Conservation (phyloP, 1,139 yeast species). For the Geotrichum candidum region DNA sequence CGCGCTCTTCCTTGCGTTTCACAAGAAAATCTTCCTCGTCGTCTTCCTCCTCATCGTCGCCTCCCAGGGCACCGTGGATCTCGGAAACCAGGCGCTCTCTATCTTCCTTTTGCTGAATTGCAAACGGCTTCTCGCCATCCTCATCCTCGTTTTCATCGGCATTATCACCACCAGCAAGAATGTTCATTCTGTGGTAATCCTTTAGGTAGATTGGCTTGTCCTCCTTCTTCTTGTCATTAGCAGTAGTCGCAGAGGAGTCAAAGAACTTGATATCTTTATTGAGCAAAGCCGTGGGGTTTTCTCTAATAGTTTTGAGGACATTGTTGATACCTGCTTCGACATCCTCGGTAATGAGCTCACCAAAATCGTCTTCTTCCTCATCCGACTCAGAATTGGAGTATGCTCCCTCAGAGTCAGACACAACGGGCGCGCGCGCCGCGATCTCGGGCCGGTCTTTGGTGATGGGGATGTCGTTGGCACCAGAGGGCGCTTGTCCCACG, state of each 20-base stretch:
- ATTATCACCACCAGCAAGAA: constrained; percentile 46
- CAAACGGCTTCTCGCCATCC: constrained; percentile 57
- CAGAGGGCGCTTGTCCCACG: background rate
- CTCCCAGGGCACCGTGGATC: constrained; percentile 55
- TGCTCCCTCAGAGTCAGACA: constrained; percentile 29
- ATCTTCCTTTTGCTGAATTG: constrained; percentile 69
- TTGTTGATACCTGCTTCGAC: constrained; percentile 74
- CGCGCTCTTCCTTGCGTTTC: constrained; percentile 45
- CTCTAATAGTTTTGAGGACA: constrained; percentile 64
- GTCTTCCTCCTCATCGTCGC: constrained; percentile 42
- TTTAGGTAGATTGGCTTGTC: constrained; percentile 80
- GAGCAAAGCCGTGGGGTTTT: constrained; percentile 50
- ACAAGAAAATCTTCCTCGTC: constrained; percentile 52
- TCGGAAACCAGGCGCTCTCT: constrained; percentile 65
- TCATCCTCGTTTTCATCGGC: constrained; percentile 43
- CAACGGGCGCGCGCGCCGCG: constrained; percentile 26
- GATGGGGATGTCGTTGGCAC: constrained; percentile 13
- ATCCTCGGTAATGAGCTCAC: constrained; percentile 79
- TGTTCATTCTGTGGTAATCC: constrained; percentile 83
- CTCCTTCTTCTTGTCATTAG: constrained; percentile 24
- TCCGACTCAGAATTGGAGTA: constrained; percentile 33
- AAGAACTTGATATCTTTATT: constrained; percentile 68
- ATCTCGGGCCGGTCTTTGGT: constrained; percentile 21
- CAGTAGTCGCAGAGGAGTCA: constrained; percentile 50
- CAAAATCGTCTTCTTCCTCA: constrained; percentile 91